phyloP scores from a whole-genome alignment of 2,329 filamentous ascomycete genomes.

The Verticillium zaregamsianum region DNA sequence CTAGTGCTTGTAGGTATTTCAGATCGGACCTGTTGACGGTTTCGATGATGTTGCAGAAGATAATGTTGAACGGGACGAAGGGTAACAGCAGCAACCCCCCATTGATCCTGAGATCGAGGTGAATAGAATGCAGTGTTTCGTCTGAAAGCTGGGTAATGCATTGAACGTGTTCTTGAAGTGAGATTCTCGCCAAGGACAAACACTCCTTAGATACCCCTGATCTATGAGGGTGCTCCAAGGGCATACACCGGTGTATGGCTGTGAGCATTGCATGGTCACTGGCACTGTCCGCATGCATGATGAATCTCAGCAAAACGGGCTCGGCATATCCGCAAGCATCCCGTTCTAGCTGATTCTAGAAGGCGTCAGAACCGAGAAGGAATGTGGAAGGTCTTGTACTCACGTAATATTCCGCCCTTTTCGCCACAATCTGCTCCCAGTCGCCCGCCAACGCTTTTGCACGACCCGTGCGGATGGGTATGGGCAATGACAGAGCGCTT shows the following conservation, averaged over 20 bases:
- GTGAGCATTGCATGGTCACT: no score
- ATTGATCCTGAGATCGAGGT: neutral
- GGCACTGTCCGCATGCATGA: no score
- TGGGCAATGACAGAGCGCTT: constrained; percentile 14
- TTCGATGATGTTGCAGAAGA: constrained; percentile 25
- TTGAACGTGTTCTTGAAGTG: no score
- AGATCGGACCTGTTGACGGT: constrained; percentile 36
- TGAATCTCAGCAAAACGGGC: no score
- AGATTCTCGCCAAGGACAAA: no score
- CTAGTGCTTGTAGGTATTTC: constrained; percentile 12
- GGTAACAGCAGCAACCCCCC: constrained; percentile 15
- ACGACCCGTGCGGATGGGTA: neutral
- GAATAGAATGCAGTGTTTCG: neutral
- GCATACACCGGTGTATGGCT: no score
- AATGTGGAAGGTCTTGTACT: neutral
- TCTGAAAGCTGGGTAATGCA: neutral
- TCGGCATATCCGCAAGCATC: no score
- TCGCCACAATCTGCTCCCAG: neutral
- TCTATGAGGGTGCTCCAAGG: no score
- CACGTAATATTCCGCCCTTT: neutral
- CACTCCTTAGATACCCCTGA: no score
- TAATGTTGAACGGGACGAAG: constrained; percentile 19
- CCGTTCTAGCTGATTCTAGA: no score
- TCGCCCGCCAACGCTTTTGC: neutral
- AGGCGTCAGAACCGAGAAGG: no score